Base-by-base conservation (phyloP, 2,329 filamentous ascomycete species). In the Plenodomus biglobosus region DNA sequence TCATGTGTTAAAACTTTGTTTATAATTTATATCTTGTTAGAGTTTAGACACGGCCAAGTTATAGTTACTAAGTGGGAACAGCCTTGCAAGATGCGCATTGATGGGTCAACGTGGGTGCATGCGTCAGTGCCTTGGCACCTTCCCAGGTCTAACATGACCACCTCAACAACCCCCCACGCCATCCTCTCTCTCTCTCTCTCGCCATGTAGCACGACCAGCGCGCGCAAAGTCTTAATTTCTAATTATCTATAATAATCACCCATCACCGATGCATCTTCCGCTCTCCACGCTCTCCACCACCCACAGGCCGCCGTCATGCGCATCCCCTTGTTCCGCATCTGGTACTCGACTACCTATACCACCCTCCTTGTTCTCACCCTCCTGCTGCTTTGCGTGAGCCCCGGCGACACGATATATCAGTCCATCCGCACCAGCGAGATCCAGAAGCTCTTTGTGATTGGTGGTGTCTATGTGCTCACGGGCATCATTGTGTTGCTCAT, bases 391-490 rank as follows among this genome's bases (percentile, higher is more conserved):
- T 80, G 92, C 64, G 80, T 95, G 58, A 90, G 90, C 0, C 92
- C 92, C 1, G 85, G 80, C 66, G 91, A 96, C 32, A 72, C 76
- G 48, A 86, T 96, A 71, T 86, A 86, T 68, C 89, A 94, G 70
- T 87, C 89, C 42, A 81, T 88, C 47, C 71, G 75, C 27, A 85
- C 83, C 48, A 55, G 75, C 42, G 86, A 90, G 60, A 76, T 84
- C 42, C 88, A 88, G 71, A 94, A 96, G 71, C 83, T 95, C 64
- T 87, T 94, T 75, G 86, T 94, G 65, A 83, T 96, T 59, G 82
- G 83, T 44, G 85, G 88, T 50, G 81, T 82, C 62, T 95, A 95
- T 68, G 73, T 92, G 47, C 75, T 90, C 40, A 90, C 90, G 13
- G 77, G 87, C 38, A 53, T 88, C 38, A 74, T 91, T 44, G 82